Evolutionary conservation across 805 yeast genomes (phyloP).

Genomic region (Saturnispora silvae): DNA sequence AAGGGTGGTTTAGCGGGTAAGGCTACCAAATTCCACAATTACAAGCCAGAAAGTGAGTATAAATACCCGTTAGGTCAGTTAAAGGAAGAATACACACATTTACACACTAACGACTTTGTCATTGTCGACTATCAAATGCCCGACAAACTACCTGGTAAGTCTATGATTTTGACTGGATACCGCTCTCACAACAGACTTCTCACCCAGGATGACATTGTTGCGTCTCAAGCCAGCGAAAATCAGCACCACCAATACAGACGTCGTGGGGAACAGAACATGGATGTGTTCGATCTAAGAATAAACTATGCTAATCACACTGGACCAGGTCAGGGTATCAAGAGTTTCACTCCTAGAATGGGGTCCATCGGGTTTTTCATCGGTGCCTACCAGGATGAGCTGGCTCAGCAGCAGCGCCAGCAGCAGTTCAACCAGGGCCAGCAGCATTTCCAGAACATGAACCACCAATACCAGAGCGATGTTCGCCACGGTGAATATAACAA

Average conservation of each 20-base stretch:
- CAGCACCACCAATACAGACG: conserved; percentile 10
- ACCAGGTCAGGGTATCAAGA: conserved; percentile 34
- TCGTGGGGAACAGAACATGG: conserved; percentile 16
- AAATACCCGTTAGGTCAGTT: conserved; percentile 34
- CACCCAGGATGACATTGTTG: conserved; percentile 58
- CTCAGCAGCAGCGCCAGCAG: conserved; percentile 5
- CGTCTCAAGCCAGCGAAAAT: conserved; percentile 37
- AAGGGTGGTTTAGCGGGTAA: conserved; percentile 52
- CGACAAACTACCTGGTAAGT: conserved; percentile 49
- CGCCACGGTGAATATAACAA: conserved; percentile 5
- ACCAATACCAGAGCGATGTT: conserved; percentile 10
- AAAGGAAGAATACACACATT: conserved; percentile 29
- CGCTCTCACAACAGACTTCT: conserved; percentile 52
- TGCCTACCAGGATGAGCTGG: conserved; percentile 23
- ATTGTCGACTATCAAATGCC: conserved; percentile 54
- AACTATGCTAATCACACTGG: conserved; percentile 37
- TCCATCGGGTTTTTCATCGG: conserved; percentile 38
- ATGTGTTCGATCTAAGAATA: conserved; percentile 17
- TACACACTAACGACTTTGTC: conserved; percentile 30
- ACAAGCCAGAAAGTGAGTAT: conserved; percentile 27
- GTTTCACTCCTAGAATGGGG: conserved; percentile 37
- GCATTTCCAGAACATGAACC: conserved; percentile 17
- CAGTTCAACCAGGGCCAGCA: conserved; percentile 13
- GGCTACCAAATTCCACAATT: conserved; percentile 29
- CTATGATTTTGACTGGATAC: conserved; percentile 76